Base-by-base conservation (phyloP, 73 alveolate genomes). In the Paramecium caudatum region DNA sequence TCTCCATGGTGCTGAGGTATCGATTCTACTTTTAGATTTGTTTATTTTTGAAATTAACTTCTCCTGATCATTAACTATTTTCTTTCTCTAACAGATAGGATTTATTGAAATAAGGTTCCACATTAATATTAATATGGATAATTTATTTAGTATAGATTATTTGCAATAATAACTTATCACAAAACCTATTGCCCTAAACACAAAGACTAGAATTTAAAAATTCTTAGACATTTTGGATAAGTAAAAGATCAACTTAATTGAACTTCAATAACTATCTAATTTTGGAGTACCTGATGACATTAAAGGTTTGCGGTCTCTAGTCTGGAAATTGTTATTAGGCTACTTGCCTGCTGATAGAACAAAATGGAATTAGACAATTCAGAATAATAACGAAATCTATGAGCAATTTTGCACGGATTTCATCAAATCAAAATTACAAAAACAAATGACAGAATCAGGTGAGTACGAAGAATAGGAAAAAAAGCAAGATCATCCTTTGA, bases 241-340 rank as follows among this genome's bases (percentile, higher is more conserved):
- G 43, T 43, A 41, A 21, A 69, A 34, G 61, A 61, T 84, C 39
- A 45, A 84, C 27, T 46, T 65, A 5, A 86, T 21, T 21, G 46
- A 63, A 63, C 65, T 86, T 19, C 36, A 36, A 62, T 16, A 86
- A 37, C 23, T 68, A 21, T 74, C 82, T 9, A 43, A 30, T 78
- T 62, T 13, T 45, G 99, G 99, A n/a, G 95, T 97, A 46, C 99
- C 99, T 5, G 93, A 94, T 63, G 98, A 95, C 45, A 61, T 93
- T 3, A 93, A 85, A 10, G 94, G 97, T 16, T 70, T 97, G 32
- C 90, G 99, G 45, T 96, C 98, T 1, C 70, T 97, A 48, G 94
- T 96, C n/a, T 97, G 99, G 99, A 96, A 95, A 87, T 90, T 97
- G 21, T 91, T 97, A 39, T 90, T 97, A 23, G 98, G 96, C 19